phyloP scores from a whole-genome alignment of 73 alveolate species.

The Paramecium pentaurelia region DNA sequence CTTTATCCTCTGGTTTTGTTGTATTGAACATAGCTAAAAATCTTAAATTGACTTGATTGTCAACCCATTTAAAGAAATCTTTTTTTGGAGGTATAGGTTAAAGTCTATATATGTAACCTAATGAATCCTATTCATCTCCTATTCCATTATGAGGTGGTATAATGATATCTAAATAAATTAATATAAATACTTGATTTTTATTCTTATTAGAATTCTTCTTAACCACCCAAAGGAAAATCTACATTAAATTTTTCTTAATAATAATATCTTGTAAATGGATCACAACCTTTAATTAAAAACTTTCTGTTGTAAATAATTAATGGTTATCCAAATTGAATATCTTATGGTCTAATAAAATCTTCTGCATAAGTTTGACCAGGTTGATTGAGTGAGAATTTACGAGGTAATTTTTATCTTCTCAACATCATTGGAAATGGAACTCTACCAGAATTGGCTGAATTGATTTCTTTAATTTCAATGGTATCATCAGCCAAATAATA shows the following conservation, averaged over 20 bases:
- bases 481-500: constrained; percentile 96
- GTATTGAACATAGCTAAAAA: constrained; percentile 88
- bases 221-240: constrained; percentile 84
- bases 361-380: constrained; percentile 91
- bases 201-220: constrained; percentile 76
- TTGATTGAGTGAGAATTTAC: constrained; percentile 81
- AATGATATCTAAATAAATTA: constrained; percentile 28
- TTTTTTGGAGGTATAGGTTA: constrained; percentile 83
- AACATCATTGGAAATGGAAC: constrained; percentile 88
- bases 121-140: constrained; percentile 95
- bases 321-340: constrained; percentile 77
- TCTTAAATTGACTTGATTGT: constrained; percentile 89
- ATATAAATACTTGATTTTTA: constrained; percentile 65
- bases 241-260: constrained; percentile 74
- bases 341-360: constrained; percentile 78
- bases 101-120: constrained; percentile 84
- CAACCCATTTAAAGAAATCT: constrained; percentile 94
- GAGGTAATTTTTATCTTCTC: constrained; percentile 89
- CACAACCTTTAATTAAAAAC: constrained; percentile 86
- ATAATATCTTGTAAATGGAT: constrained; percentile 86
- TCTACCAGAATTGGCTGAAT: constrained; percentile 89
- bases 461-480: constrained; percentile 88
- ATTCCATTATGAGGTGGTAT: constrained; percentile 97
- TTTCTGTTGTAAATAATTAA: constrained; percentile 80
- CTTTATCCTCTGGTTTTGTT: constrained; percentile 85